Conservation (phyloP, 192 early-diverging fungal genomes). For the Backusella luteola region DNA sequence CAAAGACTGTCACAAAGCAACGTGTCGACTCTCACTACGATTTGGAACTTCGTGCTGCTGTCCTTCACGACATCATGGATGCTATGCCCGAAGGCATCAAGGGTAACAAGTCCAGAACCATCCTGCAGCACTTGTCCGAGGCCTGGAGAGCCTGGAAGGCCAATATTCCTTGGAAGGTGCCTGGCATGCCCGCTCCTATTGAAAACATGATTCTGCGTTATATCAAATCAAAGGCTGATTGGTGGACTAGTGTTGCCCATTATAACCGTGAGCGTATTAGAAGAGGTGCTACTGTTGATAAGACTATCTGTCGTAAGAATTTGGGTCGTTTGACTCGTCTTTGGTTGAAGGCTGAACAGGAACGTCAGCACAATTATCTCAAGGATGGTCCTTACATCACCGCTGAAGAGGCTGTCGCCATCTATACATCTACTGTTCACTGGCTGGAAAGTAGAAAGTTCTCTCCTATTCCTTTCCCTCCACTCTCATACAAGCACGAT, state of each 20-base stretch:
- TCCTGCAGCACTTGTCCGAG: slow-evolving; percentile 95
- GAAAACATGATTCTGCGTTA: slow-evolving; percentile 99
- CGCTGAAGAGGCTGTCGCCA: slow-evolving; percentile 96
- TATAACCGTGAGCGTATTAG: slow-evolving; percentile 99
- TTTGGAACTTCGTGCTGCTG: slow-evolving; percentile 95
- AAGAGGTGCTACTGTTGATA: slow-evolving; percentile 98
- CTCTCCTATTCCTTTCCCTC: slow-evolving; percentile 98
- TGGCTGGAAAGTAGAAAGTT: slow-evolving; percentile 98
- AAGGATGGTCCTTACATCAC: slow-evolving; percentile 99
- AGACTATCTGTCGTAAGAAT: slow-evolving; percentile 98
- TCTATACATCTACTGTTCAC: slow-evolving; percentile 96
- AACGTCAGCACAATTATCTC: slow-evolving; percentile 98
- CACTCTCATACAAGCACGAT: slow-evolving; percentile 99
- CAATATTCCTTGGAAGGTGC: slow-evolving; percentile 99
- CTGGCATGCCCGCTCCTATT: slow-evolving; percentile 94
- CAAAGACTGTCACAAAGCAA: slow-evolving; percentile 98
- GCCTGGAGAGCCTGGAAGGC: slow-evolving; percentile 97
- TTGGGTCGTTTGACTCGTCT: slow-evolving; percentile 96
- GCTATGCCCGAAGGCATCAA: slow-evolving; percentile 99
- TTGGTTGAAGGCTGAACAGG: slow-evolving; percentile 99
- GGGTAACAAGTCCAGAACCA: slow-evolving; percentile 92
- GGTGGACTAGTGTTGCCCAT: slow-evolving; percentile 98
- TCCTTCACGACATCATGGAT: slow-evolving; percentile 98
- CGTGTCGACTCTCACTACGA: slow-evolving; percentile 99
- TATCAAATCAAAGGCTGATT: slow-evolving; percentile 99